Conservation (phyloP, 345 rosid genomes). For the Populus tremula region DNA sequence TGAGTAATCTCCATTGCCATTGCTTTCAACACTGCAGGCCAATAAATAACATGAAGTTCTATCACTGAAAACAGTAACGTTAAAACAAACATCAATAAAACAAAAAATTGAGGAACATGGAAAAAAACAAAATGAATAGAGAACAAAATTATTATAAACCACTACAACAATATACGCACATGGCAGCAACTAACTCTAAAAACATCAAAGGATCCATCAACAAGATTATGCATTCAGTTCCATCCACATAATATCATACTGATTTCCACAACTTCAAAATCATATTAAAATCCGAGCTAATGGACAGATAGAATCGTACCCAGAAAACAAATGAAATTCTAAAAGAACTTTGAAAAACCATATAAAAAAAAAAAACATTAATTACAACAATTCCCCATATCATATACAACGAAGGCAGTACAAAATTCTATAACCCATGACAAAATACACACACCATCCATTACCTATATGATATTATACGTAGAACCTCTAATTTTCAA, state of each 20-base stretch:
- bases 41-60: neutral
- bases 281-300: neutral
- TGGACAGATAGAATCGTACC: neutral
- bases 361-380: neutral
- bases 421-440: neutral
- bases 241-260: neutral
- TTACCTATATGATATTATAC: neutral
- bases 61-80: neutral
- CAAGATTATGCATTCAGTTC: neutral
- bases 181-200: neutral
- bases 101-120: neutral
- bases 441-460: neutral
- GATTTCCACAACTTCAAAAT: neutral
- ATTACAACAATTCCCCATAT: neutral
- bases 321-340: neutral
- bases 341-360: too few species aligned
- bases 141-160: neutral
- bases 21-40: conserved; percentile 29
- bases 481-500: neutral
- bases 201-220: neutral
- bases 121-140: neutral
- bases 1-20: conserved; percentile 96
- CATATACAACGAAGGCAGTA: neutral
- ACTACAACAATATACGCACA: neutral
- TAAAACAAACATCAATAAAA: neutral